Evolutionary conservation across 371 early-diverging fungal species (phyloP).

Genomic region (Mucor saturninus): DNA sequence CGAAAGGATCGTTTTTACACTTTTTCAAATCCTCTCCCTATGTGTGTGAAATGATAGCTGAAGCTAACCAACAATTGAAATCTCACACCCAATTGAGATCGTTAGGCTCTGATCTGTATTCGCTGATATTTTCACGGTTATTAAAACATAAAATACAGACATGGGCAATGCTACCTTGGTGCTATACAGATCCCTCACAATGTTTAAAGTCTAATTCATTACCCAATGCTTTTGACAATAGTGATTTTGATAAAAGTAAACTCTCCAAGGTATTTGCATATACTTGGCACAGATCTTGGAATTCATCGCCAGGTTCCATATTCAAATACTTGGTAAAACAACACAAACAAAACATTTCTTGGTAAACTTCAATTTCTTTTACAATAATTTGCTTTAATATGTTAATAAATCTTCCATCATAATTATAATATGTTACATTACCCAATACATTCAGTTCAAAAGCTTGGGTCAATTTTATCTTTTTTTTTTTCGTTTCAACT

Average conservation of each 20-base stretch:
- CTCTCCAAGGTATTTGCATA: constrained; percentile 32
- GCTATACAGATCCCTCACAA: constrained; percentile 49
- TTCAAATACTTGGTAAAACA: constrained; percentile 26
- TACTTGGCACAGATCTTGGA: constrained; percentile 39
- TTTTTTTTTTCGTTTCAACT: no score
- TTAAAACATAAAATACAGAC: constrained; percentile 36
- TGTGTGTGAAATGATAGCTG: constrained; percentile 47
- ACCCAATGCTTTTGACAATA: constrained; percentile 19
- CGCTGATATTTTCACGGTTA: constrained; percentile 34
- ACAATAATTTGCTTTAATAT: no score
- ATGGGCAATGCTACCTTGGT: constrained; percentile 56
- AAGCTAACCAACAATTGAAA: constrained; percentile 22
- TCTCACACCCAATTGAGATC: not conserved
- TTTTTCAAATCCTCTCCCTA: constrained; percentile 44
- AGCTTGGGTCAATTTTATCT: no score
- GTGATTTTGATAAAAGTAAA: constrained; percentile 20
- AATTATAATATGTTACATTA: no score
- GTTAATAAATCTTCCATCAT: no score
- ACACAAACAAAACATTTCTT: constrained; percentile 11
- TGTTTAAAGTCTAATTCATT: constrained; percentile 31
- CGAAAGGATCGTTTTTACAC: constrained; percentile 34
- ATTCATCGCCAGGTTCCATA: constrained; percentile 24
- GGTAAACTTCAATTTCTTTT: constrained; percentile 4
- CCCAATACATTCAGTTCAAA: no score
- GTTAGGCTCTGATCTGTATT: constrained; percentile 26